A percentile compares a stretch with the other conserved stretches of the same genome.
Evolutionary conservation across 331 rosid species (phyloP).

Genomic region (Malus hybrid): DNA sequence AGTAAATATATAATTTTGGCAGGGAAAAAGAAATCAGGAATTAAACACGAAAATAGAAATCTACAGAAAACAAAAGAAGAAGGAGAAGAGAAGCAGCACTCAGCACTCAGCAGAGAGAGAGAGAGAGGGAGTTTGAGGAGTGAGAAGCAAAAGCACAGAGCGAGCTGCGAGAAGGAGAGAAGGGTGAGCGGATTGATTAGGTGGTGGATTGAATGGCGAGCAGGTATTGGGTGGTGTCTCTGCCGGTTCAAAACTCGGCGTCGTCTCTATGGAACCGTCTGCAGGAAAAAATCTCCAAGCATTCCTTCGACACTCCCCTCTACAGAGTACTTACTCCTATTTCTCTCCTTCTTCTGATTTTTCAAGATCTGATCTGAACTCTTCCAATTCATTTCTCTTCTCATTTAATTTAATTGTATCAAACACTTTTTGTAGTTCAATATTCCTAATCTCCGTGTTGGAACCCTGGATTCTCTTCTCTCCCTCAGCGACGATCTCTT

Average conservation of each 20-base stretch:
- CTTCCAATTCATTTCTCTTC: not conserved
- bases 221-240: conserved; percentile 83
- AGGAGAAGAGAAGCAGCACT: not conserved
- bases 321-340: conserved; percentile 44
- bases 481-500: conserved; percentile 89
- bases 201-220: conserved; percentile 47
- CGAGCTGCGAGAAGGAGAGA: not conserved
- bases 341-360: not conserved
- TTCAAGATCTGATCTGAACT: conserved; percentile 15
- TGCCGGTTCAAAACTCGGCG: conserved; percentile 60
- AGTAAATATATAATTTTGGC: not conserved
- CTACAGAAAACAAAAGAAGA: not conserved
- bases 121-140: not conserved
- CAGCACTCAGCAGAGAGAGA: not conserved
- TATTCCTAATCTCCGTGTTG: conserved; percentile 77
- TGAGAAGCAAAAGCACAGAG: too few relatives aligned
- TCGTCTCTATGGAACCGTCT: conserved; percentile 63
- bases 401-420: not conserved
- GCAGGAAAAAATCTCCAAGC: conserved; percentile 75
- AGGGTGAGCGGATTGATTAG: not conserved
- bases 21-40: not conserved
- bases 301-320: conserved; percentile 85
- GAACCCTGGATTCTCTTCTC: conserved; percentile 91
- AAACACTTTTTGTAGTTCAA: conserved; percentile 42
- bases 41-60: not conserved